Base-by-base conservation (phyloP, 2,329 filamentous ascomycete genomes). In the Colletotrichum orchidophilum region DNA sequence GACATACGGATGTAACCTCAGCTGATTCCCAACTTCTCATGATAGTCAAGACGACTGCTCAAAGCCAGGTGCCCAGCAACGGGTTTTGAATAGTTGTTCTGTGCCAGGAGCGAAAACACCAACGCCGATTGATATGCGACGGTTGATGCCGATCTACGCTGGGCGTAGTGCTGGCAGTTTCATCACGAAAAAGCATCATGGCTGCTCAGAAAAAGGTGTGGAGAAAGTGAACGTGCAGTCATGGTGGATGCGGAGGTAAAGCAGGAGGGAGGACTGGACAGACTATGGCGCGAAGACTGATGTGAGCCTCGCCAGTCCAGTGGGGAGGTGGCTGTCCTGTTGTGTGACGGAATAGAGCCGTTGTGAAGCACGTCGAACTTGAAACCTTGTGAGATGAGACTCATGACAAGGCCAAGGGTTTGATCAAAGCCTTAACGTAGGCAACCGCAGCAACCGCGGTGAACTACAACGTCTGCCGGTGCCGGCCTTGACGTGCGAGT, bases 1-100 rank as follows among this genome's bases (percentile, higher is more conserved):
- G n/a, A n/a, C n/a, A n/a, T n/a, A n/a, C n/a, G n/a, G n/a, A 42
- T 73, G 66, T 73, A 59, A 73, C 72, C 72, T 72, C 72, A 73
- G 72, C 72, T 73, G 72, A 73, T 73, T 73, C 72, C 72, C 63
- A 70, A 69, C 72, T 72, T 73, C 62, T 73, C 72, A 73, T 73
- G 65, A 73, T 70, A 72, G 66, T 72, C 72, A 73, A 73, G 62
- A 73, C 72, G 72, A 70, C 70, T 72, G 70, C 72, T 73, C 72
- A 70, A 73, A 70, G 72, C 42, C 70, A 73, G 72, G 72, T 73
- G 72, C 72, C 72, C 72, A 73, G 72, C 72, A 73, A 73, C 72
- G 72, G 72, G 72, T 73, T 26, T 6, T 50, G 3, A 18, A 24
- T 54, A 12, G 63, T 66, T 65, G 31, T 68, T 73, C 65, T 73